phyloP scores from a whole-genome alignment of 1,284 basidiomycete species.

The Microbotryum saponariae region DNA sequence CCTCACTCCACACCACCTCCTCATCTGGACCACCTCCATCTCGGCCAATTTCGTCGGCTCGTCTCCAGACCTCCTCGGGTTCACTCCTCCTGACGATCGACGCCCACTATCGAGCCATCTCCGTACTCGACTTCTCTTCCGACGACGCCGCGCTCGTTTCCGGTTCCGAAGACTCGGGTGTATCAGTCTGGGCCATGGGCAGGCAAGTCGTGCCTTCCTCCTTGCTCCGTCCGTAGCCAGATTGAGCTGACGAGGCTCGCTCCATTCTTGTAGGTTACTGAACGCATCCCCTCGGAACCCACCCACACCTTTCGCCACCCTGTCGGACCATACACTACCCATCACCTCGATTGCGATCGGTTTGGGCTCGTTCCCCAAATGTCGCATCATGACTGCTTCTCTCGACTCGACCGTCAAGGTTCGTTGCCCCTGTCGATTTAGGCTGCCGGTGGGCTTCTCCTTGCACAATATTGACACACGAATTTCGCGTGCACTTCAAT shows the following conservation, averaged over 20 bases:
- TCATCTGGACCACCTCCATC: slow-evolving; percentile 1
- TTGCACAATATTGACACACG: too few species aligned
- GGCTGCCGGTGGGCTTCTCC: slow-evolving; percentile 17
- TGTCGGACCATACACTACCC: slow-evolving; percentile 86
- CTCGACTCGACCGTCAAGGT: slow-evolving; percentile 90
- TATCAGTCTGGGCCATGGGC: slow-evolving; percentile 81
- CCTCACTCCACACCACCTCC: slow-evolving; percentile 9
- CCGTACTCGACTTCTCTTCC: slow-evolving; percentile 68
- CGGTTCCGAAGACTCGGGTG: slow-evolving; percentile 79
- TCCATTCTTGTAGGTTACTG: slow-evolving; percentile 8
- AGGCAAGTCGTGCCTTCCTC: slow-evolving; percentile 49
- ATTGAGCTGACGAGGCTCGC: background rate
- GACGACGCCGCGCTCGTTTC: slow-evolving; percentile 75
- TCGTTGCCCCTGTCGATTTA: background rate
- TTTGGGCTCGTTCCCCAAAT: slow-evolving; percentile 62
- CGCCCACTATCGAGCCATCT: slow-evolving; percentile 85
- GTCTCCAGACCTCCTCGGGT: slow-evolving; percentile 70
- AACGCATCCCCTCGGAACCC: slow-evolving; percentile 33
- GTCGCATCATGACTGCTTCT: slow-evolving; percentile 68
- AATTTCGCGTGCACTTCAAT: too few species aligned
- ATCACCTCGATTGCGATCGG: slow-evolving; percentile 75
- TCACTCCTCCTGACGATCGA: slow-evolving; percentile 83
- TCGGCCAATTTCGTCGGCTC: slow-evolving; percentile 10
- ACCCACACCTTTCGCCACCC: slow-evolving; percentile 65
- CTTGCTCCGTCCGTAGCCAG: slow-evolving; percentile 17